Conservation (phyloP, 345 rosid species). For the Eucalyptus tenuipes region DNA sequence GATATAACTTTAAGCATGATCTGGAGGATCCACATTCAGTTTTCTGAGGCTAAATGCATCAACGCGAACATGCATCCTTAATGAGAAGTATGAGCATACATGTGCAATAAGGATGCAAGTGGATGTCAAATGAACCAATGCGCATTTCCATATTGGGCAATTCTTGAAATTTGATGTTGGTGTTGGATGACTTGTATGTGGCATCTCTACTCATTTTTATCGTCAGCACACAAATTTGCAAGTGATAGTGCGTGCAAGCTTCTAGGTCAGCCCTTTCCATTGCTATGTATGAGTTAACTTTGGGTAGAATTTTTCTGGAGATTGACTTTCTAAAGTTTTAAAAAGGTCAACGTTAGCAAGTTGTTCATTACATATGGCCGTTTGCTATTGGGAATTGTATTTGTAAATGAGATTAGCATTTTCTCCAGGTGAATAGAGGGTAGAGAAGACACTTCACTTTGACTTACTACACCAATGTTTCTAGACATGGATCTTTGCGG, state of each 20-base stretch:
- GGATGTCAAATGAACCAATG: background rate
- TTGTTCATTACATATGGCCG: background rate
- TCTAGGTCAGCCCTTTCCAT: background rate
- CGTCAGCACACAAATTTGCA: background rate
- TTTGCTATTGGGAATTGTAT: background rate
- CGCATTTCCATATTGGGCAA: background rate
- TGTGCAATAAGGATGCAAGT: background rate
- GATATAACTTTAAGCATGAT: background rate
- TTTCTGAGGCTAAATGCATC: background rate
- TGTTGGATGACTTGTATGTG: background rate
- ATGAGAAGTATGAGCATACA: background rate
- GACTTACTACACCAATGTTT: background rate
- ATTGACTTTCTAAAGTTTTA: background rate
- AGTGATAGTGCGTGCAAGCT: background rate
- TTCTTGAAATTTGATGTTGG: background rate
- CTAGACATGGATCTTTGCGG: background rate
- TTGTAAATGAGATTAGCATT: background rate
- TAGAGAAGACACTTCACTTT: background rate
- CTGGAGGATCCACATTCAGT: background rate
- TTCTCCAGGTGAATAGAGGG: background rate
- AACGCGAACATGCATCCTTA: background rate
- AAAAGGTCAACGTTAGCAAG: background rate
- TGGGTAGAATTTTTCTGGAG: background rate
- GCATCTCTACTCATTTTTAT: background rate
- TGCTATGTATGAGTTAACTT: background rate